Evolutionary conservation across 257 asterid genomes (phyloP).

Genomic region (Salvia rosmarinus): DNA sequence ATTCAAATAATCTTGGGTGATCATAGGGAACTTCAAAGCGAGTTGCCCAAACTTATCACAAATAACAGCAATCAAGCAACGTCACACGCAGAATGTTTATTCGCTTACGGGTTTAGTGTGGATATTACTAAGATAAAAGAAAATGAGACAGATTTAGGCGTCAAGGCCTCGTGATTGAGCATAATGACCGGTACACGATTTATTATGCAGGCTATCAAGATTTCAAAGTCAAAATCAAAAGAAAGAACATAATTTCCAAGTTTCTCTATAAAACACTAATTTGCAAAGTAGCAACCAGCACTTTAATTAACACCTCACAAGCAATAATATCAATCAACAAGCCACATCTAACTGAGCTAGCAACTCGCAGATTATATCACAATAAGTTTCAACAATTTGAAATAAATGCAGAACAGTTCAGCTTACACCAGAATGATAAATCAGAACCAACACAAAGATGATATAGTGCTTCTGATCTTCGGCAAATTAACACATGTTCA

Average conservation of each 20-base stretch:
- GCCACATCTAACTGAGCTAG: background rate
- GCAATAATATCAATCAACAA: background rate
- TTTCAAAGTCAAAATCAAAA: background rate
- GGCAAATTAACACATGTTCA: slow-evolving; percentile 23
- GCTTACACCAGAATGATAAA: background rate
- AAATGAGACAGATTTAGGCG: too few species aligned
- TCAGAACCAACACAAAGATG: background rate
- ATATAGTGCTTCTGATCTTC: slow-evolving; percentile 11
- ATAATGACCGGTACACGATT: background rate
- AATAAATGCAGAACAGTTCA: background rate
- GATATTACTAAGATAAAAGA: too few species aligned
- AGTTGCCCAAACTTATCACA: too few species aligned
- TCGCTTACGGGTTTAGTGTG: too few species aligned
- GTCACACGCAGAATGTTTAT: background rate
- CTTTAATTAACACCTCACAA: background rate
- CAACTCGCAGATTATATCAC: background rate
- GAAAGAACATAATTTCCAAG: too few species aligned
- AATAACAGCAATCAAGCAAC: too few species aligned
- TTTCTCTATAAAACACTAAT: background rate
- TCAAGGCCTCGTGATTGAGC: background rate
- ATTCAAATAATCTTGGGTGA: too few species aligned
- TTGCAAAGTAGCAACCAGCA: background rate
- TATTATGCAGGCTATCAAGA: background rate
- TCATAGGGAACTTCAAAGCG: too few species aligned
- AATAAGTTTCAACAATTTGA: background rate